Conservation (phyloP, 1,284 basidiomycete species). For the Coniferiporia sulphurascens region DNA sequence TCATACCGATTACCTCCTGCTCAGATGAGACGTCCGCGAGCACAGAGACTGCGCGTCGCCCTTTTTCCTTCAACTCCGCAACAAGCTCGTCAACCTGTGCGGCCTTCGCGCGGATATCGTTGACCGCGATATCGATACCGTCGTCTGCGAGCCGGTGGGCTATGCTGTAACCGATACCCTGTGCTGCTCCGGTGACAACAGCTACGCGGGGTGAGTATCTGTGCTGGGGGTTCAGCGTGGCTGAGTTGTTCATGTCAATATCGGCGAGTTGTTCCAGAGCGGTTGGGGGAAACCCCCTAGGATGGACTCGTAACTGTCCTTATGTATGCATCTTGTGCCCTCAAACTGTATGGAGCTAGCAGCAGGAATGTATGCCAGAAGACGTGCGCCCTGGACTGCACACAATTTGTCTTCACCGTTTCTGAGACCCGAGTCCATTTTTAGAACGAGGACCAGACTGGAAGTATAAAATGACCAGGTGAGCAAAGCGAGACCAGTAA, state of each 20-base stretch:
- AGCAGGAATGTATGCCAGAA: neutral
- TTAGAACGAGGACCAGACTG: too few relatives aligned
- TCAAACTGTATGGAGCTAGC: neutral
- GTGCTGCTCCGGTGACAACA: constrained; percentile 15
- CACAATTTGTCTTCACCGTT: too few relatives aligned
- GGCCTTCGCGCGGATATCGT: constrained; percentile 15
- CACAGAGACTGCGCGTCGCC: constrained; percentile 8
- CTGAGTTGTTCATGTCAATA: neutral
- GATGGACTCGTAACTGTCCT: too few relatives aligned
- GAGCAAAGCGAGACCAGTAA: too few relatives aligned
- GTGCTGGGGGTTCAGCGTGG: neutral
- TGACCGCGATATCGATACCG: constrained; percentile 20
- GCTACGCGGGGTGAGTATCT: constrained; percentile 10
- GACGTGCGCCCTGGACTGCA: too few relatives aligned
- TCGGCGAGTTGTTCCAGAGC: neutral
- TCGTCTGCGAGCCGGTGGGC: constrained; percentile 17
- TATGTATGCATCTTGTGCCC: neutral
- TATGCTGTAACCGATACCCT: constrained; percentile 22
- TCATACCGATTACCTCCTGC: constrained; percentile 12
- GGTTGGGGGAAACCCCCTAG: neutral
- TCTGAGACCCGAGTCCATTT: too few relatives aligned
- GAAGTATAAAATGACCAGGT: too few relatives aligned
- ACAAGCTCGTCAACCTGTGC: neutral
- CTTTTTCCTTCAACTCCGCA: constrained; percentile 10
- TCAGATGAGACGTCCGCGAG: constrained; percentile 16